These are phyloP conservation scores for Leucocoprinus leucothites DNA, from an alignment of 768 basidiomycete species.

Conservation along the genomic window DNA sequence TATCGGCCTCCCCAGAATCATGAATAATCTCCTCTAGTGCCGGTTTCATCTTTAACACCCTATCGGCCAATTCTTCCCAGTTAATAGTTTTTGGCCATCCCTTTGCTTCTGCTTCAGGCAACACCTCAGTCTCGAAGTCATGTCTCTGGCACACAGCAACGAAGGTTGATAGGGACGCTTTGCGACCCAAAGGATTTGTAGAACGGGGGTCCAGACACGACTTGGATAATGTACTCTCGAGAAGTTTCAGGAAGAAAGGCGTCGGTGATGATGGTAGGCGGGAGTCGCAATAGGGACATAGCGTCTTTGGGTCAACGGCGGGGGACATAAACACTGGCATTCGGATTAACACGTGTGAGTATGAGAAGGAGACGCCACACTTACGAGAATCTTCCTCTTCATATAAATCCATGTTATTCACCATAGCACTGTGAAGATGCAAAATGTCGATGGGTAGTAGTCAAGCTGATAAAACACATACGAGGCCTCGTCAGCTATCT, in stretches of 20 bases:
- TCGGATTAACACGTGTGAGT: background rate
- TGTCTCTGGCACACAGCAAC: constrained; percentile 75
- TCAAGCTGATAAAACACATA: background rate
- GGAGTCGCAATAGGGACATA: constrained; percentile 83
- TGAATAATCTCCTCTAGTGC: constrained; percentile 49
- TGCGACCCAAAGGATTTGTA: constrained; percentile 62
- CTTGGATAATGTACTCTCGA: constrained; percentile 47
- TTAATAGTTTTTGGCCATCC: constrained; percentile 80
- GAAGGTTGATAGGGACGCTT: constrained; percentile 54
- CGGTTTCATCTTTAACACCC: constrained; percentile 50
- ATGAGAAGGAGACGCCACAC: constrained; percentile 13
- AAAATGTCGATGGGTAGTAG: background rate
- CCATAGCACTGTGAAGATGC: background rate
- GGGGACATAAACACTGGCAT: constrained; percentile 48
- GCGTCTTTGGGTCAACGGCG: constrained; percentile 54
- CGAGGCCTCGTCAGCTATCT: background rate
- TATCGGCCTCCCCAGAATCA: constrained; percentile 32
- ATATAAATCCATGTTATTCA: constrained; percentile 18
- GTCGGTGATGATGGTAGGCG: constrained; percentile 63
- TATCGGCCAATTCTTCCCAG: constrained; percentile 49
- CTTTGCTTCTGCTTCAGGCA: constrained; percentile 65
- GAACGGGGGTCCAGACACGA: constrained; percentile 63
- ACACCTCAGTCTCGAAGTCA: constrained; percentile 67
- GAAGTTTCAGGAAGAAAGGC: constrained; percentile 49
- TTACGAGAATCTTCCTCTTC: constrained; percentile 39